Percentiles rank a stretch among this genome's conserved stretches.
Evolutionary conservation across 441 rosid genomes (phyloP).

Genomic region (Lepidium campestre): DNA sequence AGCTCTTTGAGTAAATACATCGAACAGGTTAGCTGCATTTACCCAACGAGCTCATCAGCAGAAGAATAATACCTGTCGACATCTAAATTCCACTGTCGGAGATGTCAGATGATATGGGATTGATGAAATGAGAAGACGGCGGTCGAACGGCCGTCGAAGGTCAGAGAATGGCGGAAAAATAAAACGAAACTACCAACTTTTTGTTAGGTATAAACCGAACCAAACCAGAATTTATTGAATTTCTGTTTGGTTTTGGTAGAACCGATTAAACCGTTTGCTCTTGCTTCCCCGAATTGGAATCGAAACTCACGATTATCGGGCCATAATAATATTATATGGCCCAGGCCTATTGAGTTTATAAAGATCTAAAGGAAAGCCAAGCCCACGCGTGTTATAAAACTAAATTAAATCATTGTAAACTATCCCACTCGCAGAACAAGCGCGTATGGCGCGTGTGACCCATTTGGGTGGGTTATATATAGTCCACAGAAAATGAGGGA

Average conservation of each 20-base stretch:
- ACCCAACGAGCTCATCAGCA: not conserved
- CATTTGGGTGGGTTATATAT: no score
- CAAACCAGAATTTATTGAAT: not conserved
- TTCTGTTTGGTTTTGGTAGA: not conserved
- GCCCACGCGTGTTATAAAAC: no score
- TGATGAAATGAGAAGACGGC: not conserved
- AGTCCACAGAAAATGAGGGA: no score
- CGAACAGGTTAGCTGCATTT: slow-evolving; percentile 27
- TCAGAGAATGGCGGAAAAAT: not conserved
- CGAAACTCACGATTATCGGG: no score
- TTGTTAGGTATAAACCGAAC: not conserved
- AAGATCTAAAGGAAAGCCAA: no score
- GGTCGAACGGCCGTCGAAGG: not conserved
- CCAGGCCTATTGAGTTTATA: no score
- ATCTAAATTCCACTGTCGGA: not conserved
- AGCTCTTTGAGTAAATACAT: slow-evolving; percentile 22
- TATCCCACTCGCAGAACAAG: no score
- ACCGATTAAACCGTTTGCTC: not conserved
- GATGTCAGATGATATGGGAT: not conserved
- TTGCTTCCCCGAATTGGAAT: no score
- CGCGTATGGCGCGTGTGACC: no score
- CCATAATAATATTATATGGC: not conserved
- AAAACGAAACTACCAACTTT: slow-evolving; percentile 1
- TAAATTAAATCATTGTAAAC: no score
- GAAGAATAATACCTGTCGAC: slow-evolving; percentile 23